A percentile compares a stretch with the other conserved stretches of the same genome.
Conservation (phyloP, 805 yeast species). For the Barnettozyma californica region DNA sequence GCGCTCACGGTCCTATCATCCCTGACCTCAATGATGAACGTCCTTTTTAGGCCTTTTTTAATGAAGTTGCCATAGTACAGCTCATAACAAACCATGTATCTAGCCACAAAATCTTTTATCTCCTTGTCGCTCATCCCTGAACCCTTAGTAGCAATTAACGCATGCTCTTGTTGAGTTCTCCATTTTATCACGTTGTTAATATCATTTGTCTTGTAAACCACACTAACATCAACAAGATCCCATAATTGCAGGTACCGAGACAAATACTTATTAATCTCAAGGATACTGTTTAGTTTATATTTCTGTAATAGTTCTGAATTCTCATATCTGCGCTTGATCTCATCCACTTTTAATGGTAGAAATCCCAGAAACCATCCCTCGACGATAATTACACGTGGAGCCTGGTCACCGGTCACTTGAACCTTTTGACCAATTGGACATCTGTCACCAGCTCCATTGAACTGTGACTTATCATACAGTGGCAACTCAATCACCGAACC, state of each 20-base stretch:
- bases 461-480: conserved; percentile 69
- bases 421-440: conserved; percentile 35
- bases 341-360: conserved; percentile 32
- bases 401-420: conserved; percentile 15
- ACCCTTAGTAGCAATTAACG: conserved; percentile 47
- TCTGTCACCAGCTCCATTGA: conserved; percentile 78
- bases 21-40: conserved; percentile 17
- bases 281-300: conserved; percentile 26
- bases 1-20: conserved; percentile 12
- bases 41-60: conserved; percentile 24
- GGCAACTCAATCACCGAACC: conserved; percentile 43
- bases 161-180: conserved; percentile 69
- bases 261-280: conserved; percentile 49
- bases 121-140: conserved; percentile 75
- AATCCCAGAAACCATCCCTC: conserved; percentile 97
- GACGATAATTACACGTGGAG: conserved; percentile 60
- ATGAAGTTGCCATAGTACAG: conserved; percentile 51
- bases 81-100: conserved; percentile 84
- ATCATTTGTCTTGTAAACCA: conserved; percentile 56
- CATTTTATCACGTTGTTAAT: conserved; percentile 65
- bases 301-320: conserved; percentile 22
- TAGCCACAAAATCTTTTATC: conserved; percentile 63
- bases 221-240: conserved; percentile 52
- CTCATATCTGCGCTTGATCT: conserved; percentile 12
- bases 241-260: conserved; percentile 47